Evolutionary conservation across 371 early-diverging fungal genomes (phyloP).

Genomic region (Actinomortierella wolfii): DNA sequence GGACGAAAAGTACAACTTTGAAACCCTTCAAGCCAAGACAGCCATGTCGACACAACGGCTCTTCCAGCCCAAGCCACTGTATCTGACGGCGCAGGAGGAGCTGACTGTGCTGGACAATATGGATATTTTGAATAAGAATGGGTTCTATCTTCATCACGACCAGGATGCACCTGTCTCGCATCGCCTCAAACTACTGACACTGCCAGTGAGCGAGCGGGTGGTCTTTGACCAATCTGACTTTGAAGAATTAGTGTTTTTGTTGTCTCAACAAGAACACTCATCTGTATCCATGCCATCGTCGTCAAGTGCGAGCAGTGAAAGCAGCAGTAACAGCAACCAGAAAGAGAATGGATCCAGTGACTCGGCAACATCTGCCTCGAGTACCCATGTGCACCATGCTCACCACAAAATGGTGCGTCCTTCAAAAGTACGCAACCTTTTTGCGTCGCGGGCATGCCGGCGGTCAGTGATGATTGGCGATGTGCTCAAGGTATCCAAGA

Average conservation of each 20-base stretch:
- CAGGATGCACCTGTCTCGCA: constrained; percentile 60
- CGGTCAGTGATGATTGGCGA: constrained; percentile 84
- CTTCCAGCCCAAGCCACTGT: constrained; percentile 60
- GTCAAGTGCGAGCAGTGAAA: no score
- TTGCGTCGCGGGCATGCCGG: constrained; percentile 83
- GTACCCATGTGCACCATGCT: no score
- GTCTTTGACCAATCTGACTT: constrained; percentile 60
- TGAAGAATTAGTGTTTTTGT: constrained; percentile 34
- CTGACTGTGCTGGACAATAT: constrained; percentile 76
- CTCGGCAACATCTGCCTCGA: no score
- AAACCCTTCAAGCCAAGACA: constrained; percentile 70
- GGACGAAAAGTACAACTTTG: constrained; percentile 98
- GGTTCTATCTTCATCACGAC: constrained; percentile 75
- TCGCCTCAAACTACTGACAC: constrained; percentile 66
- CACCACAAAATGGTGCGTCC: constrained; percentile 58
- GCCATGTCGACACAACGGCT: constrained; percentile 73
- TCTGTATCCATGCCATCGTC: no score
- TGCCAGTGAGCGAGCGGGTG: constrained; percentile 67
- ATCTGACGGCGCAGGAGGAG: constrained; percentile 83
- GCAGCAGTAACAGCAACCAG: background rate
- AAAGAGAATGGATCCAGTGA: no score
- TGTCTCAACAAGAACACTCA: constrained; percentile 20
- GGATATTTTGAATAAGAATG: constrained; percentile 75
- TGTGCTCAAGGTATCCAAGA: constrained; percentile 64
- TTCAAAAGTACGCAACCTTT: constrained; percentile 64